Evolutionary conservation across 2,329 filamentous ascomycete species (phyloP).

Genomic region (Tolypocladium cylindrosporum): DNA sequence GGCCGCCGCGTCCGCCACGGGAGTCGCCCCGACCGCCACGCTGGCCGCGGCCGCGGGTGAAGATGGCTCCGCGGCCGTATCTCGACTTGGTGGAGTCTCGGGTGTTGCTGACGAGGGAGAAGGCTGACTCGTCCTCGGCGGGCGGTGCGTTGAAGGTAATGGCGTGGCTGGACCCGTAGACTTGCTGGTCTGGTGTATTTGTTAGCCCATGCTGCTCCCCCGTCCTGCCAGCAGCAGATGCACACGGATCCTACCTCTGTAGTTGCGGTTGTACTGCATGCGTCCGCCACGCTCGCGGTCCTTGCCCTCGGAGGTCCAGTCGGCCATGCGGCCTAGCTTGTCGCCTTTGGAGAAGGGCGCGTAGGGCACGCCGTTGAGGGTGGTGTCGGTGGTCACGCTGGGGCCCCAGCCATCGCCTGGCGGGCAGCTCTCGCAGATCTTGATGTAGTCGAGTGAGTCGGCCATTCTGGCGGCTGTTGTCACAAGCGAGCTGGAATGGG

Average conservation of each 20-base stretch:
- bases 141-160: constrained; percentile 83
- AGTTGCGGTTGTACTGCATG: constrained; percentile 86
- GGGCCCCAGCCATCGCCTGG: constrained; percentile 83
- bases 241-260: constrained; percentile 56
- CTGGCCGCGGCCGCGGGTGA: constrained; percentile 80
- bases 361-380: constrained; percentile 89
- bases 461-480: constrained; percentile 26
- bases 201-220: neutral
- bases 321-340: constrained; percentile 97
- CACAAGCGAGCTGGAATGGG: neutral
- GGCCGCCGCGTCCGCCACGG: constrained; percentile 49
- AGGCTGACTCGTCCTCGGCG: constrained; percentile 91
- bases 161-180: constrained; percentile 83
- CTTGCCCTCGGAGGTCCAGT: constrained; percentile 92
- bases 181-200: constrained; percentile 67
- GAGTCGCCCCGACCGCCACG: constrained; percentile 54
- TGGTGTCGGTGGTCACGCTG: constrained; percentile 70
- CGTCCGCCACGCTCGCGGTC: constrained; percentile 70
- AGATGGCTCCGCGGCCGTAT: constrained; percentile 82
- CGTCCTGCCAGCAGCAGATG: neutral
- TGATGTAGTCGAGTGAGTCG: constrained; percentile 46
- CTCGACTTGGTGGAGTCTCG: constrained; percentile 76
- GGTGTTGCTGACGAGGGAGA: constrained; percentile 95
- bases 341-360: constrained; percentile 98
- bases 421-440: constrained; percentile 63